Percentiles rank a stretch among this genome's conserved stretches.
Evolutionary conservation across 208 protist genomes (phyloP).

Genomic region (Trypanosoma platydactyli): DNA sequence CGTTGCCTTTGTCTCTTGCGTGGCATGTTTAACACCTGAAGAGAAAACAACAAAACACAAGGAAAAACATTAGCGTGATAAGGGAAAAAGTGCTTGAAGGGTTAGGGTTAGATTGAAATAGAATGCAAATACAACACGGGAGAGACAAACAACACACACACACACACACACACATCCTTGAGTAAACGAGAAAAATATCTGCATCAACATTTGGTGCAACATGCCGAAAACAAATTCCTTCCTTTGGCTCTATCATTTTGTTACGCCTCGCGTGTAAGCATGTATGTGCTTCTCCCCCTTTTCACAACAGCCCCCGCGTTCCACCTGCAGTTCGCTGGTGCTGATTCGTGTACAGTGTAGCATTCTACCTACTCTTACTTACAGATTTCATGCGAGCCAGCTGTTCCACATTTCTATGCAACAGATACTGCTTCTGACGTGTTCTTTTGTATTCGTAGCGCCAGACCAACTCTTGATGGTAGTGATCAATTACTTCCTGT

Average conservation of each 20-base stretch:
- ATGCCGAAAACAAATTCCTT: too few relatives aligned
- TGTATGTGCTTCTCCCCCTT: too few relatives aligned
- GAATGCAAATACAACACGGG: background rate
- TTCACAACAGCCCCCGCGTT: too few relatives aligned
- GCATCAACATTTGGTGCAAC: too few relatives aligned
- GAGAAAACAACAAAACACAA: background rate
- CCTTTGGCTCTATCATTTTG: background rate
- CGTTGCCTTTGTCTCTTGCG: slow-evolving; percentile 37
- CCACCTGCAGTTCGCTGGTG: background rate
- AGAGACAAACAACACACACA: background rate
- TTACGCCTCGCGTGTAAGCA: too few relatives aligned
- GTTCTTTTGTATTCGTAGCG: slow-evolving; percentile 86
- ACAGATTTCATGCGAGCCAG: background rate
- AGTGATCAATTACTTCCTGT: slow-evolving; percentile 89
- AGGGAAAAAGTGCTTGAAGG: too few relatives aligned
- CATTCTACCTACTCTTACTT: slow-evolving; percentile 2
- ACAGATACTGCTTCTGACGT: slow-evolving; percentile 91
- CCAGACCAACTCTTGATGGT: slow-evolving; percentile 92
- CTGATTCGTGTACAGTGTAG: background rate
- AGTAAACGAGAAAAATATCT: background rate
- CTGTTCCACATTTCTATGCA: slow-evolving; percentile 38
- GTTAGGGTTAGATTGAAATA: too few relatives aligned
- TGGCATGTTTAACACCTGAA: slow-evolving; percentile 9
- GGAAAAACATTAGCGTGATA: background rate
- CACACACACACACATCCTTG: background rate